These are phyloP conservation scores for Mallotus japonicus DNA, from an alignment of 441 rosid genomes.

Conservation along the genomic window DNA sequence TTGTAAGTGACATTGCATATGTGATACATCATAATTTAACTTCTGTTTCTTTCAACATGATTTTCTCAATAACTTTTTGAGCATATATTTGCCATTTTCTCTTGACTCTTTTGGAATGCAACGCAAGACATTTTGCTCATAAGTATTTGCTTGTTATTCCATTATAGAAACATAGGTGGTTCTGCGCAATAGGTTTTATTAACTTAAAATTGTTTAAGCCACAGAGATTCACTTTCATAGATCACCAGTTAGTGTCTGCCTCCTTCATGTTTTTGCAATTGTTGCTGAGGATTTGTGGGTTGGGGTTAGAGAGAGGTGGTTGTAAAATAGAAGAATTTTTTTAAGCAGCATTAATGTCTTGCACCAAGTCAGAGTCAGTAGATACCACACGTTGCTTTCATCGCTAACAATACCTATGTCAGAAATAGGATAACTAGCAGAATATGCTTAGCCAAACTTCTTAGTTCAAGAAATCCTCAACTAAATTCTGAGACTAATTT, in stretches of 20 bases:
- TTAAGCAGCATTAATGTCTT: slow-evolving; percentile 5
- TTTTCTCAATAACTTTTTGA: not conserved
- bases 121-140: not conserved
- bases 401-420: not conserved
- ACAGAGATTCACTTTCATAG: not conserved
- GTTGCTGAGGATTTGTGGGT: not conserved
- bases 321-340: not conserved
- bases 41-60: not conserved
- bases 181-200: not conserved
- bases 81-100: not conserved
- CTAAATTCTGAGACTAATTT: not conserved
- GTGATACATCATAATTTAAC: not conserved
- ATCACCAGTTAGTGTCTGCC: no score
- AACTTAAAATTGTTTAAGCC: not conserved
- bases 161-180: not conserved
- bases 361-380: not conserved
- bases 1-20: slow-evolving; percentile 43
- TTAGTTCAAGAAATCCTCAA: not conserved
- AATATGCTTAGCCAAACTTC: not conserved
- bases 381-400: not conserved
- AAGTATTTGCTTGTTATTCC: not conserved
- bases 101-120: not conserved
- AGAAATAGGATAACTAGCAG: not conserved
- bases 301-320: not conserved
- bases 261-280: not conserved